phyloP scores from a whole-genome alignment of 2,329 filamentous ascomycete species.

The Fusarium marasasianum region DNA sequence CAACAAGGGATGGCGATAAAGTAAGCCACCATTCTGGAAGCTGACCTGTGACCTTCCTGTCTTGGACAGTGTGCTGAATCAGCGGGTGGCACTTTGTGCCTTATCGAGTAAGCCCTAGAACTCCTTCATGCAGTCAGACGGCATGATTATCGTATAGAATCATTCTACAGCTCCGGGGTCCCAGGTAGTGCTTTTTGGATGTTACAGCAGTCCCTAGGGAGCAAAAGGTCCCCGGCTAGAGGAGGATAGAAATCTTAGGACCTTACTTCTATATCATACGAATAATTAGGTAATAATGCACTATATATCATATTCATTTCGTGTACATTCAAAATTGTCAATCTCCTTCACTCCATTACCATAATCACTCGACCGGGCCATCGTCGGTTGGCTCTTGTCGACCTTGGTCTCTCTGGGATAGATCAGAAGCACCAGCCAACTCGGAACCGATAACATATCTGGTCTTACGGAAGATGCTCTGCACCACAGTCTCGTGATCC shows the following conservation, averaged over 20 bases:
- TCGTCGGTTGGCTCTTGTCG: neutral
- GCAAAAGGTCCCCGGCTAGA: too few species aligned
- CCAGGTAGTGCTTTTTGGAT: neutral
- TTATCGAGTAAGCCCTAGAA: neutral
- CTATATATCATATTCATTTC: too few species aligned
- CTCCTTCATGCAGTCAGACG: neutral
- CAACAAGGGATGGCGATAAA: neutral
- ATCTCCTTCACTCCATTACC: fast-evolving
- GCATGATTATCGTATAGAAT: neutral
- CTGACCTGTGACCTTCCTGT: neutral
- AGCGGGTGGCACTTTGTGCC: neutral
- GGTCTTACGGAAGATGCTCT: neutral
- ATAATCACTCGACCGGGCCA: neutral
- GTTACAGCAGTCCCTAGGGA: neutral
- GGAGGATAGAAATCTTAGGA: too few species aligned
- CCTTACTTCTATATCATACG: too few species aligned
- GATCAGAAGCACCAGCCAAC: neutral
- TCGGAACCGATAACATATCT: neutral
- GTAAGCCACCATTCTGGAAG: neutral
- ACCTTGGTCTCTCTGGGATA: neutral
- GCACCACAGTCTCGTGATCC: neutral
- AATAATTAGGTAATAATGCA: too few species aligned
- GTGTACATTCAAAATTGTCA: too few species aligned
- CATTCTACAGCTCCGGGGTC: fast-evolving
- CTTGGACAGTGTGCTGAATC: neutral